Evolutionary conservation across 1,284 basidiomycete genomes (phyloP).

Genomic region (Erythrobasidium hasegawianum): DNA sequence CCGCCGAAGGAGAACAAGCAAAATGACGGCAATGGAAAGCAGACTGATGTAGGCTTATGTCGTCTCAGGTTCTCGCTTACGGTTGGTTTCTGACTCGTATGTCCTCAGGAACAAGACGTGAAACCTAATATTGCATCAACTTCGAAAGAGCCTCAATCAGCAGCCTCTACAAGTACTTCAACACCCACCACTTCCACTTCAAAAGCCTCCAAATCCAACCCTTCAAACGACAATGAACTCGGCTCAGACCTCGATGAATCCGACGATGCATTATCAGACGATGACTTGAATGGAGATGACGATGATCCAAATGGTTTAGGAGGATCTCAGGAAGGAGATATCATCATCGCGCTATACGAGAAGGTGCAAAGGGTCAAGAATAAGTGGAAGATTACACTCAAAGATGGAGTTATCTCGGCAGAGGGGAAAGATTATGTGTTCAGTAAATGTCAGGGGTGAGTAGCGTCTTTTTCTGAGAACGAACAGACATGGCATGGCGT

Average conservation of each 20-base stretch:
- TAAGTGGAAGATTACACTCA: conserved; percentile 99
- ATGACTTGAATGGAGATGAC: conserved; percentile 67
- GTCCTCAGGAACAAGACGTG: neutral
- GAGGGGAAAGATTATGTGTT: conserved; percentile 98
- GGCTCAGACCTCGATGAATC: conserved; percentile 95
- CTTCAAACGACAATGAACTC: conserved; percentile 69
- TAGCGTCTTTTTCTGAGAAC: conserved; percentile 6
- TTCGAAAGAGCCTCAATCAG: neutral
- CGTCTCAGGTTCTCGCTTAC: neutral
- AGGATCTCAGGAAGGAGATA: conserved; percentile 63
- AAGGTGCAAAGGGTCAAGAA: conserved; percentile 95
- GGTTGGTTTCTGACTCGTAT: neutral
- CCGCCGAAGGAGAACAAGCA: conserved; percentile 19
- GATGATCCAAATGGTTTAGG: conserved; percentile 52
- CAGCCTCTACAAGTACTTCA: neutral
- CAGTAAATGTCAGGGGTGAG: conserved; percentile 70
- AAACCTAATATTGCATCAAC: conserved; percentile 1
- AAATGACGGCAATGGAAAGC: neutral
- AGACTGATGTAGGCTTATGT: conserved; percentile 2
- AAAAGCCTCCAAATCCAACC: conserved; percentile 41
- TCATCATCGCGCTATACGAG: conserved; percentile 97
- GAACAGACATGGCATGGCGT: neutral
- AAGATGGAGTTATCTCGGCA: conserved; percentile 96
- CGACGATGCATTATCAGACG: conserved; percentile 62
- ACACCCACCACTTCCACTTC: neutral